phyloP scores from a whole-genome alignment of 2,329 filamentous ascomycete species.

The Fusarium caatingaense region DNA sequence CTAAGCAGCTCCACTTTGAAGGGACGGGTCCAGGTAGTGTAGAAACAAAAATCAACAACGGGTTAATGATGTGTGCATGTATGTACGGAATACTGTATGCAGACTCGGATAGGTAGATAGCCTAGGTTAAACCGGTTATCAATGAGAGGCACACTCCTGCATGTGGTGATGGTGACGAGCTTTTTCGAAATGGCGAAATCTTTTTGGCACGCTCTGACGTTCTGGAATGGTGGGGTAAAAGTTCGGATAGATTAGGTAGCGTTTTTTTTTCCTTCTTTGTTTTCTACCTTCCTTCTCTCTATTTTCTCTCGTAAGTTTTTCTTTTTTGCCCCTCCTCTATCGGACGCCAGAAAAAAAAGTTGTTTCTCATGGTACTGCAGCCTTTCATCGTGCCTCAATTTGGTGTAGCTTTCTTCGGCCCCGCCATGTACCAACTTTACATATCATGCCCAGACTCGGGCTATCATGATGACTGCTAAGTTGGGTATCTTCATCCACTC shows the following conservation, averaged over 20 bases:
- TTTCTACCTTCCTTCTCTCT: background rate
- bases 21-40: constrained; percentile 1
- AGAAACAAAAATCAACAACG: background rate
- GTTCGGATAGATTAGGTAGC: constrained; percentile 19
- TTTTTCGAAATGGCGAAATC: constrained; percentile 12
- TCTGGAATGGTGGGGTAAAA: constrained; percentile 39
- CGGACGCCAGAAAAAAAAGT: constrained; percentile 1
- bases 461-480: constrained; percentile 27
- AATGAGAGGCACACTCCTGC: constrained; percentile 9
- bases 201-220: constrained; percentile 31
- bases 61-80: background rate
- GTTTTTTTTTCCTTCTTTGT: background rate
- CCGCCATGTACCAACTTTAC: constrained; percentile 31
- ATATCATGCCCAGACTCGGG: constrained; percentile 28
- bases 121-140: constrained; percentile 8
- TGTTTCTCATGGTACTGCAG: background rate
- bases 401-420: constrained; percentile 15
- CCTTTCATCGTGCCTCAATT: background rate
- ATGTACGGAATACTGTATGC: background rate
- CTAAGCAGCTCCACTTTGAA: constrained; percentile 35
- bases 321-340: constrained; percentile 11
- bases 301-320: constrained; percentile 2
- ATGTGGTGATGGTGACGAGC: constrained; percentile 25
- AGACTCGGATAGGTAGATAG: background rate
- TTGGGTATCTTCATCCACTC: constrained; percentile 9